Evolutionary conservation across 306 rosid genomes (phyloP), one percentile per base, ranked within the genome.

Genomic region (Sesbania bispinosa): DNA sequence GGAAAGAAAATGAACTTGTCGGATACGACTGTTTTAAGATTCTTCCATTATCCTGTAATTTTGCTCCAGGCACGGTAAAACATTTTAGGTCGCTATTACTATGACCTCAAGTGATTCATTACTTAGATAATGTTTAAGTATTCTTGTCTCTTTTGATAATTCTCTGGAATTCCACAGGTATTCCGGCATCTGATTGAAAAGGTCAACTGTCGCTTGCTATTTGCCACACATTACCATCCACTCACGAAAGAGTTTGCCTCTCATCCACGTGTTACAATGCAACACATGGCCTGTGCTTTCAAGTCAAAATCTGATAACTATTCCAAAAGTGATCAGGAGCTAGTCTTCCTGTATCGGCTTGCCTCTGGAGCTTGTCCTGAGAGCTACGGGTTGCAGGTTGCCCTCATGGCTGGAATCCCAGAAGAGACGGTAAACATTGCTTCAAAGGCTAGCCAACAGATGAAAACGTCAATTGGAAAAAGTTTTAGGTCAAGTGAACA

Each of bases 141-240:
- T 73, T 54, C 51, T 55, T 48, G 30, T 23, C 27, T 48, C 11
- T 39, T 39, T 21, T 26, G 8, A 71, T 61, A 45, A 75, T 35
- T 53, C 42, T 69, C n/a, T 61, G 19, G 6, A 77, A 75, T 10
- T 76, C 71, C 58, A 60, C 84, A 94, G 98, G 98, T 90, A 57
- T 86, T 90, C 61, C 92, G 96, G 38, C 97, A 94, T 79, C 85
- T 94, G 72, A 77, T 94, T 2, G 96, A 94, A 60, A 90, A 89
- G 69, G 85, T 94, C 24, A 89, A 90, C 79, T 94, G 98, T 75
- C 93, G 98, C n/a, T 69, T 90, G 74, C 90, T 94, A 46, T 94
- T 94, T 38, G 97, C 98, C 10, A 94, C 98, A 1, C 97, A 94
- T 80, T 90, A 94, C 85, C 98, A 94, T 68, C 95, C 98, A 0